A percentile compares a stretch with the other conserved stretches of the same genome.
phyloP scores from a whole-genome alignment of 495 filamentous ascomycete species.

The Ramalina intermedia region DNA sequence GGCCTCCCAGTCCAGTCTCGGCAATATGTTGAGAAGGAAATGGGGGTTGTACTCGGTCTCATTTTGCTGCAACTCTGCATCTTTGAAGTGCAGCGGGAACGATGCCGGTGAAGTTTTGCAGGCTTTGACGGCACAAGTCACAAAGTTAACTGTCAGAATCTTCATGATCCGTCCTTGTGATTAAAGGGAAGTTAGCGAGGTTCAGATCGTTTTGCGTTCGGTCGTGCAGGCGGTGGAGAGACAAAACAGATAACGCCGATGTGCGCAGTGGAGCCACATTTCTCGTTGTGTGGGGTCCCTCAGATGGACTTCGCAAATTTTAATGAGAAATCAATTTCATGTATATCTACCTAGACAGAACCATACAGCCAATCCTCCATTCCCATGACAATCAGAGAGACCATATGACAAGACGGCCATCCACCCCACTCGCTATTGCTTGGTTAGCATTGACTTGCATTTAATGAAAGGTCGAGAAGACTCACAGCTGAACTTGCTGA shows the following conservation, averaged over 20 bases:
- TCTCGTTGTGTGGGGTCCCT: too few species aligned
- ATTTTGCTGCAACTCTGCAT: constrained; percentile 74
- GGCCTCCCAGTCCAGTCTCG: constrained; percentile 77
- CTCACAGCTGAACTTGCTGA: constrained; percentile 83
- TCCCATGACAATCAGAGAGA: constrained; percentile 7
- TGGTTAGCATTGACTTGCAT: constrained; percentile 23
- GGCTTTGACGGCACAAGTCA: constrained; percentile 86
- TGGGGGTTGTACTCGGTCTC: constrained; percentile 65
- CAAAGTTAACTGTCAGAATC: constrained; percentile 88
- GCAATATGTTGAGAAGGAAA: constrained; percentile 69
- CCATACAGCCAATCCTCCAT: too few species aligned
- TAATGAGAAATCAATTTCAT: too few species aligned
- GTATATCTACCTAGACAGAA: too few species aligned
- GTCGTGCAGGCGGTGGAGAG: too few species aligned
- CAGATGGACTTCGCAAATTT: too few species aligned
- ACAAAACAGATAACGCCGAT: too few species aligned
- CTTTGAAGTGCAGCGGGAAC: constrained; percentile 81
- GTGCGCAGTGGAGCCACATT: too few species aligned
- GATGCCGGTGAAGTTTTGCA: constrained; percentile 67
- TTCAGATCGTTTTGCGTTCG: too few species aligned
- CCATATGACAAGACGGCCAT: constrained; percentile 87
- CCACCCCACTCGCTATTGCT: constrained; percentile 68
- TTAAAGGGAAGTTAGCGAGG: not conserved
- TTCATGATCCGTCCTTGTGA: constrained; percentile 49
- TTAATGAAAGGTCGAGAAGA: constrained; percentile 6